Evolutionary conservation across 1,284 basidiomycete genomes (phyloP).

Genomic region (Exobasidium cylindrosporum): DNA sequence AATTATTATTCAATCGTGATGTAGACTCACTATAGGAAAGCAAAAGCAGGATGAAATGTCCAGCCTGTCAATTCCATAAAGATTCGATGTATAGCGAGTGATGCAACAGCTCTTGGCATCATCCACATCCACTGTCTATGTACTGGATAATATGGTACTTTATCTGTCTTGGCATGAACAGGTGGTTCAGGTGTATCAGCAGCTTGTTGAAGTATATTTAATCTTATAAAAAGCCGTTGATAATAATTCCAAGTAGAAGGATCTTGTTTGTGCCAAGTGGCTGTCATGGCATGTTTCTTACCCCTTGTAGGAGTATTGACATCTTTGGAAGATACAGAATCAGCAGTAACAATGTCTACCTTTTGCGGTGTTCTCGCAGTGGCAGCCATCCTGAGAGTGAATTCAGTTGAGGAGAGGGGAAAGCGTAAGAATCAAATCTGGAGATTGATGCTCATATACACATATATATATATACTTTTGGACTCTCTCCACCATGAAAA

Average conservation of each 20-base stretch:
- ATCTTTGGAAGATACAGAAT: too few species aligned
- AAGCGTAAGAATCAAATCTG: too few species aligned
- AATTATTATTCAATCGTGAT: too few species aligned
- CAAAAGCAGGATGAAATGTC: slow-evolving; percentile 29
- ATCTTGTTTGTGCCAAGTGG: slow-evolving; percentile 7
- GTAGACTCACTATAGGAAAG: slow-evolving; percentile 19
- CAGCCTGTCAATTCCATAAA: slow-evolving; percentile 31
- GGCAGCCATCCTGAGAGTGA: too few species aligned
- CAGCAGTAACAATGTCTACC: too few species aligned
- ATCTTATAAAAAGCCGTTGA: not conserved
- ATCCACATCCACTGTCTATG: slow-evolving; percentile 6
- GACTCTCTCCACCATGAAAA: too few species aligned
- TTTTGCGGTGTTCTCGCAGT: too few species aligned
- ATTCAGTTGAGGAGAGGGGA: too few species aligned
- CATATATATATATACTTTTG: too few species aligned
- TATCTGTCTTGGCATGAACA: slow-evolving; percentile 3
- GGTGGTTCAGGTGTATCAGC: slow-evolving; percentile 10
- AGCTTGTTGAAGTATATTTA: slow-evolving; percentile 2
- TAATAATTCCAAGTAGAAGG: not conserved
- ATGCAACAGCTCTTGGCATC: slow-evolving; percentile 18
- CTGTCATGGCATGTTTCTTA: slow-evolving; percentile 9
- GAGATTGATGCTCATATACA: too few species aligned
- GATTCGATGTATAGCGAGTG: slow-evolving; percentile 31
- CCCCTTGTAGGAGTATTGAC: not conserved
- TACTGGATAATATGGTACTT: not conserved